Evolutionary conservation across 495 filamentous ascomycete genomes (phyloP), one percentile per base, ranked within the genome.

Genomic region (Platismatia glauca): DNA sequence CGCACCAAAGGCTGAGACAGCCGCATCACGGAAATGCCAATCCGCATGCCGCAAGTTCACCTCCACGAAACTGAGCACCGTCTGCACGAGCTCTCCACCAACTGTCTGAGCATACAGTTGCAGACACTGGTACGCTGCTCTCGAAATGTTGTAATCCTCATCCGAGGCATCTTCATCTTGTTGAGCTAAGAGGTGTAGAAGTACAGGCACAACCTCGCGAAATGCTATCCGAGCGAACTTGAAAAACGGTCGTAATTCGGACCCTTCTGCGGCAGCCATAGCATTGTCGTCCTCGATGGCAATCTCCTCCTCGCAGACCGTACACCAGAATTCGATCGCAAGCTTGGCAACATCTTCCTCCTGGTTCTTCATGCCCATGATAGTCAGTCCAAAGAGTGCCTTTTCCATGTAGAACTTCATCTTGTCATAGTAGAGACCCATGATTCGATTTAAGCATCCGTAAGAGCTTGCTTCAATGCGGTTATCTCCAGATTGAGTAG

Each of bases 321-420:
- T 97, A 77, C 94, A 97, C 94, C 94, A 98, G 79, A 98, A 98
- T 71, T 98, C 94, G 65, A 98, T 90, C 31, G 94, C 94, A 34
- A 98, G 82, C 81, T 98, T 98, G 48, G 95, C 86, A 44, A 97
- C 95, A 74, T 97, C 94, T 73, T 98, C 94, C 68, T 98, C 94
- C 13, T 89, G 88, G 73, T 85, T 93, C 81, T 94, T 95, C 95
- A 98, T 98, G 61, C 94, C 95, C 78, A 96, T 85, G 63, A 97
- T 95, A n/a, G 95, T 98, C 18, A 98, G 81, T 53, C 95, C 94
- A 73, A 97, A 98, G 43, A 98, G 80, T 53, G 94, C 94, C 82
- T 97, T 97, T 82, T 98, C 95, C 94, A 98, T 98, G 79, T 98
- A 98, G 78, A 95, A 97, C 69, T 91, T 84, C 94, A 98, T 98